Evolutionary conservation across 768 basidiomycete genomes (phyloP), one percentile per base, ranked within the genome.

Genomic region (Lactarius pseudohatsudake): DNA sequence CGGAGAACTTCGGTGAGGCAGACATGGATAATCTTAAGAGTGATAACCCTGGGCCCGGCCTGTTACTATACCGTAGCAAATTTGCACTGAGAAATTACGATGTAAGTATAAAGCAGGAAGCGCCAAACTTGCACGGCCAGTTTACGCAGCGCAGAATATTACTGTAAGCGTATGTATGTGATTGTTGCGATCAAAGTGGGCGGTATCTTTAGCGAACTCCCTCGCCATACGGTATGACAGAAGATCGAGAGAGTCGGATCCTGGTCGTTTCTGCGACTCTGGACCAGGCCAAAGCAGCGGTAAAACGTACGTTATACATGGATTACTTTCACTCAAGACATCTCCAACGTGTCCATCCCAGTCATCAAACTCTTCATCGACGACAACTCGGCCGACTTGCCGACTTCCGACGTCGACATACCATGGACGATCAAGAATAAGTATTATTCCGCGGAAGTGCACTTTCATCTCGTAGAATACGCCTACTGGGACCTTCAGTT

Each of bases 371-470:
- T 67, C 36, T 59, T 76, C 26, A 62, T 68, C 50, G 40, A 45
- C 20, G 58, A 60, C 26, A 64, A 65, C 59, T n/a, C 55, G 50
- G 62, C 54, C 54, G 59, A 63, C 6, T 45, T 66, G 10, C 54
- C 69, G 20, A 3, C 64, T 13, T 57, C 59, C 13, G 62, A 64
- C 16, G n/a, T 38, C 7, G 50, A 53, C 32, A 76, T 90, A 38
- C 87, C 88, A 11, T 93, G 90, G 91, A 89, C 84, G 50, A 89
- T 93, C 67, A 76, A 77, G 60, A 93, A 93, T 79, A 88, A 85
- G 74, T 94, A 94, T 76, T 94, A 94, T 77, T 84, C 84, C 16
- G 92, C 92, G 1, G 79, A 83, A 65, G 88, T 94, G 8, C 85
- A 86, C 67, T 92, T 94, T 73, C 77, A 85, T 40, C 77, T 81